Evolutionary conservation across 139 green algal species (phyloP), one percentile per base, ranked within the genome.

Genomic region (Gonium pectorale): DNA sequence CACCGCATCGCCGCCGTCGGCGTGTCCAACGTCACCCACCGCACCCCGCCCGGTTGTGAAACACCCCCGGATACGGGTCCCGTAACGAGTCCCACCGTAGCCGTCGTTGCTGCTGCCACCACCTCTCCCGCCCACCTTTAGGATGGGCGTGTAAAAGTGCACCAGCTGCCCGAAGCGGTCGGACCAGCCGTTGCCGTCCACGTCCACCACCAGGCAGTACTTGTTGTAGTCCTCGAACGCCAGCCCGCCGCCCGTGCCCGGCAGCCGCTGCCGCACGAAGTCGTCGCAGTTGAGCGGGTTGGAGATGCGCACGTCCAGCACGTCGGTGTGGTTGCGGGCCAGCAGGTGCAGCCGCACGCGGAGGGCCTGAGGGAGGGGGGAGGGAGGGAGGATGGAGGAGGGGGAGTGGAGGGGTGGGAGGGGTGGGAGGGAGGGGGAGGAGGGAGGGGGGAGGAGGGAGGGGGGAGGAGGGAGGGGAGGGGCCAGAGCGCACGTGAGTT

Each of bases 131-230:
- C n/a, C n/a, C n/a, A n/a, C n/a, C 59, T 92, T 92, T 2, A 92
- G 70, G 29, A 92, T 52, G 35, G 89, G 89, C 15, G 89, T 90
- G 67, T 88, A 85, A 51, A 80, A 87, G 44, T 87, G 71, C 3
- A 82, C 59, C n/a, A 92, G 59, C 74, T 85, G 64, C 5, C 85
- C 46, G 67, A 91, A 88, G 17, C 86, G 37, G 46, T 92, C 86
- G 40, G 72, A 87, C 89, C 89, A 92, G 33, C 75, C 89, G 70
- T 92, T 92, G 40, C 89, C 89, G 64, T 92, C 86, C 15, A 91
- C 60, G 52, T 92, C 89, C 27, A 92, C n/a, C 24, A 90, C 60
- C 40, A 85, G 35, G 5, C 67, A 80, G 31, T 64, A 60, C 15
- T 19, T 26, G 66, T 67, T 85, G 51, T 54, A 77, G 46, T 68